Evolutionary conservation across 208 protist genomes (phyloP).

Genomic region (Crithidia brevicula): DNA sequence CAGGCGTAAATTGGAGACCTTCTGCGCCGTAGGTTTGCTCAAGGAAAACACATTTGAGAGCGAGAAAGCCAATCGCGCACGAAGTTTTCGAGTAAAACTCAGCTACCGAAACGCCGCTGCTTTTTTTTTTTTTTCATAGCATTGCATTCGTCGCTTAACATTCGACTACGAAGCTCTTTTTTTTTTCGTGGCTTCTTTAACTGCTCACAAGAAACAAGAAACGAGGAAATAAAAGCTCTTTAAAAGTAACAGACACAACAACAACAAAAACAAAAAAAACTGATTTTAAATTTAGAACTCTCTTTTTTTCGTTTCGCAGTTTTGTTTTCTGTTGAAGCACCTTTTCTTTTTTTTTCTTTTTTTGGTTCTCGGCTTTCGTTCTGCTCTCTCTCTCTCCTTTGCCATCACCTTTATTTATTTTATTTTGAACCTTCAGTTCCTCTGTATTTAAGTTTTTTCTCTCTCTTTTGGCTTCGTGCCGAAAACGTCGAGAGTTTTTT

Average conservation of each 20-base stretch:
- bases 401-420: not conserved
- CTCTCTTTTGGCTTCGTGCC: not conserved
- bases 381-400: not conserved
- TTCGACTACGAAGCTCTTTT: not conserved
- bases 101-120: no score
- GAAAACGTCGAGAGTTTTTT: no score
- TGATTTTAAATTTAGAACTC: not conserved
- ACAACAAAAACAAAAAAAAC: not conserved
- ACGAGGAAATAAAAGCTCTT: not conserved
- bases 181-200: no score
- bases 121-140: conserved; percentile 16
- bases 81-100: no score
- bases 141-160: not conserved
- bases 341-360: no score
- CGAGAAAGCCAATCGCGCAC: no score
- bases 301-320: not conserved
- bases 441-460: not conserved
- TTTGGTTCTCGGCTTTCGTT: not conserved
- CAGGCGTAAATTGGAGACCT: no score
- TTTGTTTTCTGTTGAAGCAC: conserved; percentile 6
- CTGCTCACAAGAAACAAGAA: no score
- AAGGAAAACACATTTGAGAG: conserved; percentile 3
- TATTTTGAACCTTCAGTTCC: not conserved
- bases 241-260: not conserved
- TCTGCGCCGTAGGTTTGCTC: no score